These are phyloP conservation scores for Shiraia sp. DNA, from an alignment of 2,329 filamentous ascomycete species.

Conservation along the genomic window DNA sequence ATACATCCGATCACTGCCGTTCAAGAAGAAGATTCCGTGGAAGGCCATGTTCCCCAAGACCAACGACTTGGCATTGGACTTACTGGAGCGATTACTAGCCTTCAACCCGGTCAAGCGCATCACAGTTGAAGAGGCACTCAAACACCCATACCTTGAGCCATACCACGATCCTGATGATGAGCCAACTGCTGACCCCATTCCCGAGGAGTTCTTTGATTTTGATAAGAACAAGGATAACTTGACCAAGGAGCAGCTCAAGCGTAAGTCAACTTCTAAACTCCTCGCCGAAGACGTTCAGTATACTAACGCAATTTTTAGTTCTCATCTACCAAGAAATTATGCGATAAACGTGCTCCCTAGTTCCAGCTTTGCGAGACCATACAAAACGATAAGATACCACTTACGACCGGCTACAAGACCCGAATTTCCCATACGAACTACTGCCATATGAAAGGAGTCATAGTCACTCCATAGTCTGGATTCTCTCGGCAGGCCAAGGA, in stretches of 20 bases:
- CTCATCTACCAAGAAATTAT: slow-evolving; percentile 98
- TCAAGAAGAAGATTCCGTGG: slow-evolving; percentile 99
- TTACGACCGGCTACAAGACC: slow-evolving; percentile 16
- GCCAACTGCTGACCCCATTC: slow-evolving; percentile 93
- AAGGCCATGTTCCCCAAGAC: slow-evolving; percentile 97
- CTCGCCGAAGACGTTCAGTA: too few species aligned
- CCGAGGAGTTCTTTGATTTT: slow-evolving; percentile 99
- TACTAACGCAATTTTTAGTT: slow-evolving; percentile 46
- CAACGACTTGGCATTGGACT: slow-evolving; percentile 92
- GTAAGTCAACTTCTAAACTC: slow-evolving; percentile 51
- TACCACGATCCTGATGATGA: slow-evolving; percentile 99
- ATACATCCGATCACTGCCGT: slow-evolving; percentile 96
- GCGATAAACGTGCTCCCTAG: slow-evolving; percentile 54
- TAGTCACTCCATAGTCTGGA: slow-evolving; percentile 18
- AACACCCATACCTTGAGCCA: slow-evolving; percentile 96
- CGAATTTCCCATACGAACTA: slow-evolving; percentile 34
- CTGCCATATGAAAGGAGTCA: slow-evolving; percentile 10
- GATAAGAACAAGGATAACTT: slow-evolving; percentile 99
- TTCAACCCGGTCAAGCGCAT: slow-evolving; percentile 99
- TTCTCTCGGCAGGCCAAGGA: slow-evolving; percentile 6
- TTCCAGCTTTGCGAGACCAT: slow-evolving; percentile 18
- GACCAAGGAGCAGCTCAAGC: slow-evolving; percentile 97
- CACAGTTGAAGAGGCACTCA: slow-evolving; percentile 93
- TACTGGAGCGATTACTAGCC: slow-evolving; percentile 91
- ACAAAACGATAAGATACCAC: slow-evolving; percentile 23